These are phyloP conservation scores for Boletus austroedulis DNA, from an alignment of 1,284 basidiomycete genomes.

Conservation along the genomic window DNA sequence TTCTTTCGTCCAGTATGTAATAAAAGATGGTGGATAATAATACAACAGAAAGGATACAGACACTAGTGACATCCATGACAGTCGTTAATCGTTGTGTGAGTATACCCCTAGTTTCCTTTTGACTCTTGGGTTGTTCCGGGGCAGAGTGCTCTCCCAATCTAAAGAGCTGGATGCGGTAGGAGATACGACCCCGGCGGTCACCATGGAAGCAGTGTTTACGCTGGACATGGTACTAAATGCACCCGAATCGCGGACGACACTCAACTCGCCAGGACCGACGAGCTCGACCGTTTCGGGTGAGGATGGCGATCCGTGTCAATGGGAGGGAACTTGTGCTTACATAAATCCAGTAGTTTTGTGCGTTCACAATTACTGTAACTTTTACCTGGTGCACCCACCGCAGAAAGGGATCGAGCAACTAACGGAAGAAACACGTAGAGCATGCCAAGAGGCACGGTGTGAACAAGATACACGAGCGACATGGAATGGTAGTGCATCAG, in stretches of 20 bases:
- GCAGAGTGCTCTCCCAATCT: slow-evolving; percentile 35
- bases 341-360: too few species aligned
- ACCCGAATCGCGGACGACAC: slow-evolving; percentile 31
- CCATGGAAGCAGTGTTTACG: slow-evolving; percentile 26
- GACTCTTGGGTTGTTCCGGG: slow-evolving; percentile 21
- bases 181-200: slow-evolving; percentile 25
- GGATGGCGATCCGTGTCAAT: slow-evolving; percentile 78
- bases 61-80: slow-evolving; percentile 27
- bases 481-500: too few species aligned
- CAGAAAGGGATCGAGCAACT: too few species aligned
- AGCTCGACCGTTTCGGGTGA: too few species aligned
- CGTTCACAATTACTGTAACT: too few species aligned
- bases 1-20: background rate
- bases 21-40: slow-evolving; percentile 11
- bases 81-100: slow-evolving; percentile 35
- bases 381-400: too few species aligned
- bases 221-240: slow-evolving; percentile 18
- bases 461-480: too few species aligned
- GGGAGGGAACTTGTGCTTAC: too few species aligned
- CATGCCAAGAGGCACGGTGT: too few species aligned
- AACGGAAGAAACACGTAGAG: too few species aligned
- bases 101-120: slow-evolving; percentile 19
- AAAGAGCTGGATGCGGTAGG: slow-evolving; percentile 33
- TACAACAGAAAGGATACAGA: slow-evolving; percentile 20
- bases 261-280: too few species aligned